Conservation (phyloP, 768 basidiomycete species). For the Collybiopsis confluens region DNA sequence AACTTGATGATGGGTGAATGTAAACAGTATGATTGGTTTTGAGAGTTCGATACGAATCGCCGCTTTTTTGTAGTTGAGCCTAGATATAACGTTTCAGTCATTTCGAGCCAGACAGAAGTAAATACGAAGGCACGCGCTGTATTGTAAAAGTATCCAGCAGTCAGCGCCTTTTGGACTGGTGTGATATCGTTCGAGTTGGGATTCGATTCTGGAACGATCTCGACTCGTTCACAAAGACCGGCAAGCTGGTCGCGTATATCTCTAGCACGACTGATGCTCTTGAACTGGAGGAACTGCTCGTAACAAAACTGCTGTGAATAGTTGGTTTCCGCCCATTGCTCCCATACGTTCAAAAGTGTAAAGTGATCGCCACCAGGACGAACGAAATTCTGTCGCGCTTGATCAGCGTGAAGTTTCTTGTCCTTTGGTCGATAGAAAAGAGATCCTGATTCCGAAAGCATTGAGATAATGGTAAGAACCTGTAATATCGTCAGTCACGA, state of each 20-base stretch:
- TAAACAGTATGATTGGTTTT: constrained; percentile 96
- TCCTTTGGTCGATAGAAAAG: constrained; percentile 97
- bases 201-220: constrained; percentile 82
- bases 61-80: constrained; percentile 92
- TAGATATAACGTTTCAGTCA: constrained; percentile 31
- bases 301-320: constrained; percentile 97
- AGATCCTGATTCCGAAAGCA: constrained; percentile 94
- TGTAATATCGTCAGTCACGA: constrained; percentile 21
- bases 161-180: constrained; percentile 92
- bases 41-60: constrained; percentile 94
- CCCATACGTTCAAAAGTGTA: constrained; percentile 95
- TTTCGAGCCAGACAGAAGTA: neutral
- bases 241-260: constrained; percentile 97
- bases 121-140: constrained; percentile 48
- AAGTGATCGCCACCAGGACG: constrained; percentile 97
- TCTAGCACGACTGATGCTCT: constrained; percentile 88
- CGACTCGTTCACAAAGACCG: constrained; percentile 93
- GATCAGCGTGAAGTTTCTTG: constrained; percentile 96
- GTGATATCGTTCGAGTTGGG: constrained; percentile 92
- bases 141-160: constrained; percentile 94
- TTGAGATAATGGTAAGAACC: constrained; percentile 95
- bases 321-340: constrained; percentile 97
- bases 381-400: constrained; percentile 95
- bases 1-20: constrained; percentile 91
- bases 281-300: constrained; percentile 93